Evolutionary conservation across 148 eudicot genomes (phyloP).

Genomic region (Diospyros kaki): DNA sequence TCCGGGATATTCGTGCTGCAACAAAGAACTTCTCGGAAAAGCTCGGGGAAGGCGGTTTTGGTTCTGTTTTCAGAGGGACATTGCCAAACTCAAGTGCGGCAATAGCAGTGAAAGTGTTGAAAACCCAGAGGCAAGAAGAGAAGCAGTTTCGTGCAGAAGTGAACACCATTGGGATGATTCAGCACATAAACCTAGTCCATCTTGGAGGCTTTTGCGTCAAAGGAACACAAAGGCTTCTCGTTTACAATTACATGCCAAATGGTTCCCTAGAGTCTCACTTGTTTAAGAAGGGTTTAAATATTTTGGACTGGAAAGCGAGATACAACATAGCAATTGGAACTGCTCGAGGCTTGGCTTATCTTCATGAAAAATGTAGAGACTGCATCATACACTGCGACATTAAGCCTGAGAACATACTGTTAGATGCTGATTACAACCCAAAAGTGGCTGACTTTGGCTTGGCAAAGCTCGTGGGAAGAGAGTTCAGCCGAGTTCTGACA

Average conservation of each 20-base stretch:
- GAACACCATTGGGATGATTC: constrained; percentile 50
- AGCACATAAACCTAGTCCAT: constrained; percentile 51
- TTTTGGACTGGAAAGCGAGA: constrained; percentile 37
- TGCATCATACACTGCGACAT: constrained; percentile 33
- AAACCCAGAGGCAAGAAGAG: constrained; percentile 43
- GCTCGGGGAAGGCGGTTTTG: constrained; percentile 51
- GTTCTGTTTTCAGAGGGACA: constrained; percentile 49
- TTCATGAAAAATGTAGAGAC: constrained; percentile 19
- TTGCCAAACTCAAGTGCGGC: constrained; percentile 32
- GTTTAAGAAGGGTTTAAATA: background rate
- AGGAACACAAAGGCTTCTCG: constrained; percentile 35
- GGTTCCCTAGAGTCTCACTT: constrained; percentile 44
- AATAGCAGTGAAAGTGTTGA: constrained; percentile 51
- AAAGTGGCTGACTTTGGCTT: constrained; percentile 41
- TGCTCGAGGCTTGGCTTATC: constrained; percentile 38
- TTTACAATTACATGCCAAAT: constrained; percentile 46
- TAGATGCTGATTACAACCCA: constrained; percentile 15
- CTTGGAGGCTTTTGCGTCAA: constrained; percentile 53
- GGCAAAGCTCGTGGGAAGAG: constrained; percentile 40
- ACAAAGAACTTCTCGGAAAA: constrained; percentile 46
- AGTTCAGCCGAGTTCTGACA: constrained; percentile 34
- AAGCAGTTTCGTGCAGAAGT: constrained; percentile 52
- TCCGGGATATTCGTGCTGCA: constrained; percentile 33
- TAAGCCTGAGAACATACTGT: constrained; percentile 21
- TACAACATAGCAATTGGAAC: constrained; percentile 39